These are phyloP conservation scores for Xerocomus spinulosus DNA, from an alignment of 768 basidiomycete genomes.

Conservation along the genomic window DNA sequence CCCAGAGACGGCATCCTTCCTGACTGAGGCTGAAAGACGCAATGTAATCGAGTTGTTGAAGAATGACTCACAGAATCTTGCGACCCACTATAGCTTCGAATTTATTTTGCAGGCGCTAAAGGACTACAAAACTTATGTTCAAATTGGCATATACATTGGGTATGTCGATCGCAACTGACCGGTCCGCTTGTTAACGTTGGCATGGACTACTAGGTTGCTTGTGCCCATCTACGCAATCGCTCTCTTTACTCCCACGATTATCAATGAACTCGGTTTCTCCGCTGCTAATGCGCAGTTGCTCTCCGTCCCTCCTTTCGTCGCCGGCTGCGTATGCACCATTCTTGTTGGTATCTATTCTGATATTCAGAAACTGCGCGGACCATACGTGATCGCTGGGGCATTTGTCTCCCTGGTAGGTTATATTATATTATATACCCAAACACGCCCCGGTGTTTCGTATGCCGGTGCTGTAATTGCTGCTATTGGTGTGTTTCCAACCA, in stretches of 20 bases:
- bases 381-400: constrained; percentile 42
- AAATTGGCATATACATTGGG: constrained; percentile 40
- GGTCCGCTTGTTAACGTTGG: neutral
- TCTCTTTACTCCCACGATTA: constrained; percentile 50
- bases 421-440: constrained; percentile 40
- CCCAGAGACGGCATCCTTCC: constrained; percentile 55
- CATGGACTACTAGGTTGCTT: constrained; percentile 32
- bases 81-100: constrained; percentile 40
- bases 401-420: constrained; percentile 48
- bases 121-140: constrained; percentile 41
- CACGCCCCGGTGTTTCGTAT: constrained; percentile 31
- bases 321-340: constrained; percentile 43
- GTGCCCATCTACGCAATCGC: constrained; percentile 46
- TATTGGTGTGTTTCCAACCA: constrained; percentile 48
- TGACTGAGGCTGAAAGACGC: constrained; percentile 41
- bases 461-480: constrained; percentile 47
- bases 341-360: constrained; percentile 41
- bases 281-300: constrained; percentile 47
- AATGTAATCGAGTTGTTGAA: constrained; percentile 39
- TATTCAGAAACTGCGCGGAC: constrained; percentile 40
- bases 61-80: constrained; percentile 41
- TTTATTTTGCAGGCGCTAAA: constrained; percentile 47
- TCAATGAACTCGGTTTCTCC: constrained; percentile 46
- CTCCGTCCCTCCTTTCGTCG: constrained; percentile 47
- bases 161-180: constrained; percentile 6